Evolutionary conservation across 352 stramenopile genomes (phyloP).

Genomic region (Pythium myriotylum): DNA sequence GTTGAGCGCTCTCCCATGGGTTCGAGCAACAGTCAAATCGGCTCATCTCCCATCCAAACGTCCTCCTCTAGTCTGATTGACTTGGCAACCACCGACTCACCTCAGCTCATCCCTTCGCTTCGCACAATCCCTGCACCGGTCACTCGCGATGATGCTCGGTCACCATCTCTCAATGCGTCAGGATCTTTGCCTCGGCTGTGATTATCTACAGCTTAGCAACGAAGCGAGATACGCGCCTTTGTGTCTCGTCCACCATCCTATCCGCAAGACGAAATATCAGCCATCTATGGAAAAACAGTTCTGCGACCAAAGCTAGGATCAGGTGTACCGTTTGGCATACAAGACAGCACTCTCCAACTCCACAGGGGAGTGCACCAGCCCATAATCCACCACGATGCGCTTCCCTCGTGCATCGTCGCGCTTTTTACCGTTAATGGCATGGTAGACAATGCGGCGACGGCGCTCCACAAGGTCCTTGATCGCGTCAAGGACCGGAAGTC

Average conservation of each 20-base stretch:
- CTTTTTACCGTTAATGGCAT: constrained; percentile 63
- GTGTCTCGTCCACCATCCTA: constrained; percentile 18
- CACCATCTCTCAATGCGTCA: constrained; percentile 11
- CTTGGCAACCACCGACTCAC: not conserved
- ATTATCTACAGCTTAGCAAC: constrained; percentile 17
- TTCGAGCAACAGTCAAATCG: constrained; percentile 4
- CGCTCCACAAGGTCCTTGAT: constrained; percentile 67
- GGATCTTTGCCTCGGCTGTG: constrained; percentile 19
- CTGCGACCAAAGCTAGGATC: no score
- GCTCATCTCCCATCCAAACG: not conserved
- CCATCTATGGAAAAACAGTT: not conserved
- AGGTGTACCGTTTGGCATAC: constrained; percentile 28
- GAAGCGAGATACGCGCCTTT: constrained; percentile 24
- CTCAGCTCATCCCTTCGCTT: not conserved
- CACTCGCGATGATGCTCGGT: constrained; percentile 1
- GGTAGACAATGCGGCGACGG: constrained; percentile 50
- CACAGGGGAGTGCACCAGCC: constrained; percentile 48
- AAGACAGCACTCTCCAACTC: constrained; percentile 25
- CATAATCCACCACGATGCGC: constrained; percentile 74
- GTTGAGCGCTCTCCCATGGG: not conserved
- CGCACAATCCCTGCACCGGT: not conserved
- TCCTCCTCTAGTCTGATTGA: constrained; percentile 17
- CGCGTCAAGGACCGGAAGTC: constrained; percentile 44
- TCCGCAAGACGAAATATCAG: not conserved
- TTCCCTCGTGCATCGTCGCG: constrained; percentile 73